Percentiles rank a stretch among this genome's conserved stretches.
These are phyloP conservation scores for Trametes elegans DNA, from an alignment of 768 basidiomycete genomes.

Conservation along the genomic window DNA sequence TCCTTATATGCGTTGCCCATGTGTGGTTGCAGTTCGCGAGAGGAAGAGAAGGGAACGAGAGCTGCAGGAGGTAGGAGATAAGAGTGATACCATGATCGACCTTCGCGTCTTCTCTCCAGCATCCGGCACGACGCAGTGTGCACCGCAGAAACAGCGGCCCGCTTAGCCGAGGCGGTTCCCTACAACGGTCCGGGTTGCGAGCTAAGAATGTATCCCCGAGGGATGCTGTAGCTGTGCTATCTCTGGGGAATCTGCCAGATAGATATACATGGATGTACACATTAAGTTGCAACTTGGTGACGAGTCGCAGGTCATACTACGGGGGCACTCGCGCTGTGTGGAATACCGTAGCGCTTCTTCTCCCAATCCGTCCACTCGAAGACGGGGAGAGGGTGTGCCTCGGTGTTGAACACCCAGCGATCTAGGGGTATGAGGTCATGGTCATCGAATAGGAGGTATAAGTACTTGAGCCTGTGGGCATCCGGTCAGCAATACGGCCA, in stretches of 20 bases:
- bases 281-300: not conserved
- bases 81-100: constrained; percentile 3
- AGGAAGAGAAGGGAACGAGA: not conserved
- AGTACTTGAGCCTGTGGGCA: constrained; percentile 58
- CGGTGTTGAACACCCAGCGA: constrained; percentile 46
- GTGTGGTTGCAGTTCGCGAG: not conserved
- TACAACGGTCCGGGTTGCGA: too few species aligned
- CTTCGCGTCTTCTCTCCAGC: constrained; percentile 3
- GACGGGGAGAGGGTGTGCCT: constrained; percentile 73
- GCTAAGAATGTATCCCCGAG: too few species aligned
- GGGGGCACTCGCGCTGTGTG: not conserved
- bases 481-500: not conserved
- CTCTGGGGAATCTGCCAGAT: not conserved
- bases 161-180: too few species aligned
- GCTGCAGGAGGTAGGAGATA: not conserved
- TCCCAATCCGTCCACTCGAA: constrained; percentile 60
- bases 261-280: not conserved
- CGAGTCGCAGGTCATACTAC: not conserved
- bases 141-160: too few species aligned
- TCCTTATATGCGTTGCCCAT: not conserved
- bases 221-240: too few species aligned
- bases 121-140: too few species aligned
- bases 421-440: constrained; percentile 53
- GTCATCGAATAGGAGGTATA: constrained; percentile 64
- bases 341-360: constrained; percentile 24